phyloP scores from a whole-genome alignment of 2,329 filamentous ascomycete genomes.

The Apiospora kogelbergensis region DNA sequence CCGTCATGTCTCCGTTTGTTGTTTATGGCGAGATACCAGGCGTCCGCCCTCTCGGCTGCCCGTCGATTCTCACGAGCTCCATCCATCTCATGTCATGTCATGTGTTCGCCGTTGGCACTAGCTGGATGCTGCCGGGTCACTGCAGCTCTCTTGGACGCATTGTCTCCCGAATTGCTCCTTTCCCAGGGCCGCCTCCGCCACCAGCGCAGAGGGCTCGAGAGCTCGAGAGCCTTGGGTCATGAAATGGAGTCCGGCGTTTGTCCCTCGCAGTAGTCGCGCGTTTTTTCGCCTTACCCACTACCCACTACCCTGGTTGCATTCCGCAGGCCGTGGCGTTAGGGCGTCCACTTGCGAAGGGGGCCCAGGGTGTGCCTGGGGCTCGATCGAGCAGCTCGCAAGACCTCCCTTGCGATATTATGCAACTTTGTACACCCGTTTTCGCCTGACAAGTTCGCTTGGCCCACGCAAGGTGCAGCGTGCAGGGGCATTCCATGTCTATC shows the following conservation, averaged over 20 bases:
- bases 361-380: background rate
- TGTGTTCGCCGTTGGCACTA: background rate
- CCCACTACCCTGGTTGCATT: constrained; percentile 3
- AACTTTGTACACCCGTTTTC: constrained; percentile 28
- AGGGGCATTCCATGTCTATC: constrained; percentile 15
- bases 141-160: constrained; percentile 7
- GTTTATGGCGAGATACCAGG: background rate
- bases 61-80: background rate
- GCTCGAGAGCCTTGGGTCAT: background rate
- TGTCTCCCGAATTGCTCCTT: constrained; percentile 11
- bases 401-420: constrained; percentile 30
- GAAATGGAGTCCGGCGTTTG: constrained; percentile 10
- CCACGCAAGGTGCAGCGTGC: background rate
- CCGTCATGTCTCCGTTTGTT: background rate
- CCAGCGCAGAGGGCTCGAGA: constrained; percentile 7
- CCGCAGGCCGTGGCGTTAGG: constrained; percentile 10
- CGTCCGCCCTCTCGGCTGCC: background rate
- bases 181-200: constrained; percentile 4
- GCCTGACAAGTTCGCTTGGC: constrained; percentile 7
- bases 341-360: background rate
- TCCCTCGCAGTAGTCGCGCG: constrained; percentile 5
- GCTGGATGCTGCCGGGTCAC: background rate
- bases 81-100: background rate
- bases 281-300: constrained; percentile 7
- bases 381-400: background rate